A percentile compares a stretch with the other conserved stretches of the same genome.
Evolutionary conservation across 306 rosid species (phyloP).

Genomic region (Sphenostylis stenocarpa): DNA sequence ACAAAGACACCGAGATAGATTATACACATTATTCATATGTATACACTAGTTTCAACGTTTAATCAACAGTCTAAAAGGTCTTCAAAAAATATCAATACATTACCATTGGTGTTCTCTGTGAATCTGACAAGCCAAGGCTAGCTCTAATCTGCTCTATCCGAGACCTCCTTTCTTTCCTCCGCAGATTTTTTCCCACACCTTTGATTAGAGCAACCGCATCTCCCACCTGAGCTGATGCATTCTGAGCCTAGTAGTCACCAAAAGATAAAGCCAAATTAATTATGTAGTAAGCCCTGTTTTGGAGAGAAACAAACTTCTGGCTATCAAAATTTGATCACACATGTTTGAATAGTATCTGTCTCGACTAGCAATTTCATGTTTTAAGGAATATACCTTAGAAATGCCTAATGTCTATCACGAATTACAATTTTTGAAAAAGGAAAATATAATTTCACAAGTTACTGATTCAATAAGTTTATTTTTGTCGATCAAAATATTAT

Average conservation of each 20-base stretch:
- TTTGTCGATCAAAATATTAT: conserved; percentile 14
- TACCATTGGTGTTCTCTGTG: conserved; percentile 95
- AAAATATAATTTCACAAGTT: conserved; percentile 11
- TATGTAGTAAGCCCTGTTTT: conserved; percentile 15
- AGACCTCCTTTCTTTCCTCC: conserved; percentile 90
- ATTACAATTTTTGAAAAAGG: not conserved
- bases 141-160: conserved; percentile 98
- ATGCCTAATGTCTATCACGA: conserved; percentile 1
- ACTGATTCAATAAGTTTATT: conserved; percentile 2
- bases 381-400: not conserved
- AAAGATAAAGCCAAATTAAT: conserved; percentile 29
- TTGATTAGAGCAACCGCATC: conserved; percentile 92
- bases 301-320: conserved; percentile 12
- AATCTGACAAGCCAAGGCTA: conserved; percentile 97
- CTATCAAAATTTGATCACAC: conserved; percentile 14
- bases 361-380: conserved; percentile 8
- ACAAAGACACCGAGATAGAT: not conserved
- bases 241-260: conserved; percentile 36
- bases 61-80: not conserved
- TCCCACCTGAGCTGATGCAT: conserved; percentile 68
- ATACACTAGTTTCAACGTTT: conserved; percentile 8
- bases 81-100: conserved; percentile 18
- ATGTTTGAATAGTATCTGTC: conserved; percentile 11
- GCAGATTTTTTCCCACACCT: conserved; percentile 71
- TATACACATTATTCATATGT: too few species aligned